Base-by-base conservation (phyloP, 192 early-diverging fungal genomes). In the Umbelopsis sp. region DNA sequence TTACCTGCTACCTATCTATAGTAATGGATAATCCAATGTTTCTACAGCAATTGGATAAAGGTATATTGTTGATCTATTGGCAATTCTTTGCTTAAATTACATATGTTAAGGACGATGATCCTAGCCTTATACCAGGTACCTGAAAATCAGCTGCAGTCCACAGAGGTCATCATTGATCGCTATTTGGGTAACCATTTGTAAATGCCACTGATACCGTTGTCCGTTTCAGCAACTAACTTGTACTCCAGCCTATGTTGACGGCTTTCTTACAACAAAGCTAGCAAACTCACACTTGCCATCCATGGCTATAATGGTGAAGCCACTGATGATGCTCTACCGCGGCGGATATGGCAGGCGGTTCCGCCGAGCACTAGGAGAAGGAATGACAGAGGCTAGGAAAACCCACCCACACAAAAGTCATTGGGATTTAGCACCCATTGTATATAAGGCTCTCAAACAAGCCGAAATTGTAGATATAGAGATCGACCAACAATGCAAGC, bases 21-120 rank as follows among this genome's bases (percentile, higher is more conserved):
- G 84, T 92, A 0, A 86, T 86, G 71, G 84, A 91, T 47, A 73
- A 88, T 47, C 91, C 91, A 15, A 81, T 88, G 79, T 92, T 92
- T 64, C 75, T 92, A 44, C 72, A 85, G 7, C 76, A 71, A 49
- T 70, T 92, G 12, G 89, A 91, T 69, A 78, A 75, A 68, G 74
- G 83, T 85, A 69, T 30, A 50, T 66, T 16, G 30, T 35, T 16
- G 27, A 45, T 0, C 45, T 64, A 0, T 41, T 69, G n/a, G 16
- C 25, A n/a, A 27, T 37, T 15, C 13, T 33, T 15, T n/a, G 27
- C 12, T 35, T 12, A 33, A 0, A 16, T 35, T 13, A 35, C 16
- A 10, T n/a, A 35, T 11, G 2, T 61, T 52, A 25, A 61, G 13
- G 6, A 1, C 18, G 33, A 10, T 16, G 18, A 35, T 33, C 6